Conservation (phyloP, 805 yeast species). For the Starmerella sirachaensis region DNA sequence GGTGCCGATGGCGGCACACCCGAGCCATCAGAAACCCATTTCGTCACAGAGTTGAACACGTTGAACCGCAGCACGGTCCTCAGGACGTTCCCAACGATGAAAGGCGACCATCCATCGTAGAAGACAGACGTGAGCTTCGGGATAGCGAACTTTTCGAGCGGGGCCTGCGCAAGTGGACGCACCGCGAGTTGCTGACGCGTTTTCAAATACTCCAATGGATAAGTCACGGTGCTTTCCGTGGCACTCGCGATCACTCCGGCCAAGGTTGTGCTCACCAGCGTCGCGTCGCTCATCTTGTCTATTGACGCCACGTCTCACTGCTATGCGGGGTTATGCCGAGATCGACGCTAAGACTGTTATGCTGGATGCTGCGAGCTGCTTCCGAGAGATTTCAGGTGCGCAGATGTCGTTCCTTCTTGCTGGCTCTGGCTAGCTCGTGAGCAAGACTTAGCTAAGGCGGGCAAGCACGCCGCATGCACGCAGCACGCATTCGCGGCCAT, state of each 20-base stretch:
- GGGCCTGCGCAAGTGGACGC: conserved; percentile 12
- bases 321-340: too few relatives aligned
- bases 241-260: conserved; percentile 32
- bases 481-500: too few relatives aligned
- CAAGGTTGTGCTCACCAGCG: conserved; percentile 27
- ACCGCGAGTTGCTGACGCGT: conserved; percentile 29
- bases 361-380: too few relatives aligned
- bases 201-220: conserved; percentile 33
- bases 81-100: conserved; percentile 59
- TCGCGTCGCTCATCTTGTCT: conserved; percentile 12
- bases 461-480: too few relatives aligned
- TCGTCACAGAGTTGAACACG: conserved; percentile 62
- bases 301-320: too few relatives aligned
- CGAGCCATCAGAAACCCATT: conserved; percentile 42
- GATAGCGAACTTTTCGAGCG: conserved; percentile 13
- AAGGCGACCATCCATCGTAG: conserved; percentile 58
- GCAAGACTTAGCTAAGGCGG: too few relatives aligned
- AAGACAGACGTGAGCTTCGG: conserved; percentile 22
- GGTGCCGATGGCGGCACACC: conserved; percentile 40
- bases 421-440: too few relatives aligned
- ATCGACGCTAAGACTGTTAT: too few relatives aligned
- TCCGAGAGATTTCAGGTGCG: too few relatives aligned
- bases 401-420: too few relatives aligned
- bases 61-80: conserved; percentile 66
- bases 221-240: conserved; percentile 30